These are phyloP conservation scores for Tulasnella sp. DNA, from an alignment of 768 basidiomycete species.

Conservation along the genomic window DNA sequence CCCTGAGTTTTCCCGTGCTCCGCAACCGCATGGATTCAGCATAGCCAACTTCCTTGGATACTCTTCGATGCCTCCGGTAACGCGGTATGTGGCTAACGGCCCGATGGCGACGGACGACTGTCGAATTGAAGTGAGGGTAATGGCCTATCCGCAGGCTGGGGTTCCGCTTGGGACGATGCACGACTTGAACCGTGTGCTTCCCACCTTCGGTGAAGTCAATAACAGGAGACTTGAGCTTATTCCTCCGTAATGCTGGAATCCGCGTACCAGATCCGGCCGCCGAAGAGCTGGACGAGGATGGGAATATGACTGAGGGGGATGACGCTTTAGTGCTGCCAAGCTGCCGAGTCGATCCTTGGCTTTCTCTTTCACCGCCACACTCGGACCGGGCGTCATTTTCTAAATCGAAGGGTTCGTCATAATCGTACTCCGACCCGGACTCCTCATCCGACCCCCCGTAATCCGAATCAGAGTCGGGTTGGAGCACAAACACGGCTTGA, in stretches of 20 bases:
- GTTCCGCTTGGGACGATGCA: slow-evolving; percentile 15
- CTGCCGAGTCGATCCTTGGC: neutral
- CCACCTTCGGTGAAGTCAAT: slow-evolving; percentile 26
- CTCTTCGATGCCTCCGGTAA: neutral
- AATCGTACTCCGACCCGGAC: neutral
- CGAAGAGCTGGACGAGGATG: slow-evolving; percentile 1
- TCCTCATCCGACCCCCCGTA: slow-evolving; percentile 8
- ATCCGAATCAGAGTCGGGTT: slow-evolving; percentile 13
- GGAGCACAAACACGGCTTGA: neutral
- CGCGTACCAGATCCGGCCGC: neutral
- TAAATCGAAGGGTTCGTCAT: slow-evolving; percentile 4
- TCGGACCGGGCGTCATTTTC: neutral
- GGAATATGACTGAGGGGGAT: neutral
- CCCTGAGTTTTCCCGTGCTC: neutral
- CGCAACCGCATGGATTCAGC: neutral
- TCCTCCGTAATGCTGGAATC: neutral
- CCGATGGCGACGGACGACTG: slow-evolving; percentile 21
- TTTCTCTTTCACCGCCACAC: neutral
- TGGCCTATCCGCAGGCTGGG: neutral
- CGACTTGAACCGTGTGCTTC: slow-evolving; percentile 19
- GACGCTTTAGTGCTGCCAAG: neutral
- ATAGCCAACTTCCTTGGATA: neutral
- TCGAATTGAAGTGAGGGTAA: slow-evolving; percentile 9
- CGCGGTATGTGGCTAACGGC: neutral
- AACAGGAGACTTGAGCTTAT: neutral